These are phyloP conservation scores for Vanilla planifolia DNA, from an alignment of 106 monocot species.

Conservation along the genomic window DNA sequence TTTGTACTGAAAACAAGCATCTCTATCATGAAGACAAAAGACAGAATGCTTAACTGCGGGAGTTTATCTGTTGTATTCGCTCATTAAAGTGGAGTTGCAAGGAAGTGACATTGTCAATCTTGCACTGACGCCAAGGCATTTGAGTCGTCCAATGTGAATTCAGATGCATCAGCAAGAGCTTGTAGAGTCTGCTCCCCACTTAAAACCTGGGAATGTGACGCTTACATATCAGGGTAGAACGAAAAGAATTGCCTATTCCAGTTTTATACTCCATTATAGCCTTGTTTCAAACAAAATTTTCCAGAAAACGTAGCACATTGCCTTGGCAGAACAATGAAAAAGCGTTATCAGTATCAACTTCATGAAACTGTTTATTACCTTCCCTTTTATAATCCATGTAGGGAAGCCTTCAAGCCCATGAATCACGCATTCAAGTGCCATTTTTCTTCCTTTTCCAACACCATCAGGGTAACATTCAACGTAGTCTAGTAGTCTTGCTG, in stretches of 20 bases:
- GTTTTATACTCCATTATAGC: no score
- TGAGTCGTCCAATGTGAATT: slow-evolving; percentile 33
- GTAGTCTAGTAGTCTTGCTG: slow-evolving; percentile 45
- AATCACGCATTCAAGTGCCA: slow-evolving; percentile 31
- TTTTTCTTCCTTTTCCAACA: slow-evolving; percentile 49
- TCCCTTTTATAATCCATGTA: slow-evolving; percentile 50
- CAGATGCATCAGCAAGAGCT: slow-evolving; percentile 67
- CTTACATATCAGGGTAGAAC: background rate
- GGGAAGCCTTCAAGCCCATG: slow-evolving; percentile 57
- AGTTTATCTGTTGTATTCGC: no score
- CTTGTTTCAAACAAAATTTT: no score
- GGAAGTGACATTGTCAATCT: background rate
- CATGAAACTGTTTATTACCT: slow-evolving; percentile 43
- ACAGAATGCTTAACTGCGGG: no score
- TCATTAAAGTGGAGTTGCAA: no score
- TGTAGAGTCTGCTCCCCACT: slow-evolving; percentile 61
- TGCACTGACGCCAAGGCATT: slow-evolving; percentile 3
- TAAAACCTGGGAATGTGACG: slow-evolving; percentile 38
- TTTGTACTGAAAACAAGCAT: no score
- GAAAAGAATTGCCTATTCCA: no score
- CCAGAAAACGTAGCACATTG: no score
- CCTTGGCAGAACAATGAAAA: no score
- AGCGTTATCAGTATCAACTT: no score
- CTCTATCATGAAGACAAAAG: no score
- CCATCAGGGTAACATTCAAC: slow-evolving; percentile 68